A percentile compares a stretch with the other conserved stretches of the same genome.
Conservation (phyloP, 352 stramenopile species). For the Thraustochytrium sp. region DNA sequence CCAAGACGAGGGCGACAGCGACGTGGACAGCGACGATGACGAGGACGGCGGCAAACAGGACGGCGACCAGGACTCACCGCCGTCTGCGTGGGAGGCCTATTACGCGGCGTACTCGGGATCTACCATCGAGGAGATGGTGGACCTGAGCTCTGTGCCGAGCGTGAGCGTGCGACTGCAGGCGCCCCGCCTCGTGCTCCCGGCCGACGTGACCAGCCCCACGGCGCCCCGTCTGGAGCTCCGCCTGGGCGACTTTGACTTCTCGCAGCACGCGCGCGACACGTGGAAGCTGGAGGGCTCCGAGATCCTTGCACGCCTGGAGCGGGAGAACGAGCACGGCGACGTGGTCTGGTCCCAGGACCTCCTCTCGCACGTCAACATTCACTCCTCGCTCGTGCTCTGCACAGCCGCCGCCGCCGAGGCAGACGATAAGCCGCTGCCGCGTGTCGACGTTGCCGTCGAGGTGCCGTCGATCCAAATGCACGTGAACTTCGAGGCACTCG, state of each 20-base stretch:
- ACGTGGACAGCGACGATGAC: not conserved
- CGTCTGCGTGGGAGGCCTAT: slow-evolving; percentile 30
- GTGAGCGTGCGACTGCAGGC: not conserved
- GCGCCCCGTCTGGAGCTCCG: not conserved
- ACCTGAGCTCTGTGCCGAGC: not conserved
- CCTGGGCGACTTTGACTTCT: slow-evolving; percentile 20
- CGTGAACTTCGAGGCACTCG: not conserved
- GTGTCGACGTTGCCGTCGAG: not conserved
- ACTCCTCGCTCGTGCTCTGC: slow-evolving; percentile 6
- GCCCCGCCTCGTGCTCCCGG: not conserved
- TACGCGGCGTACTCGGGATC: slow-evolving; percentile 8
- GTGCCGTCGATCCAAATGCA: not conserved
- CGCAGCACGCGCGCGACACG: not conserved
- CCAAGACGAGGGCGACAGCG: not conserved
- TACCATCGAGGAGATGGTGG: slow-evolving; percentile 30
- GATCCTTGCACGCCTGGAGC: not conserved
- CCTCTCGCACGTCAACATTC: not conserved
- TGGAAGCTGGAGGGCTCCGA: slow-evolving; percentile 6
- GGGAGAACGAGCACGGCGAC: not conserved
- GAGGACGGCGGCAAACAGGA: not conserved
- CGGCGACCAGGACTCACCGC: not conserved
- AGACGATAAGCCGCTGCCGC: not conserved
- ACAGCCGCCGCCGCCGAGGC: not conserved
- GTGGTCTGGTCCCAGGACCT: not conserved
- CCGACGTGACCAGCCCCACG: not conserved